A percentile compares a stretch with the other conserved stretches of the same genome.
These are phyloP conservation scores for Taphrina sp. DNA, from an alignment of 1,139 yeast genomes.

Conservation along the genomic window DNA sequence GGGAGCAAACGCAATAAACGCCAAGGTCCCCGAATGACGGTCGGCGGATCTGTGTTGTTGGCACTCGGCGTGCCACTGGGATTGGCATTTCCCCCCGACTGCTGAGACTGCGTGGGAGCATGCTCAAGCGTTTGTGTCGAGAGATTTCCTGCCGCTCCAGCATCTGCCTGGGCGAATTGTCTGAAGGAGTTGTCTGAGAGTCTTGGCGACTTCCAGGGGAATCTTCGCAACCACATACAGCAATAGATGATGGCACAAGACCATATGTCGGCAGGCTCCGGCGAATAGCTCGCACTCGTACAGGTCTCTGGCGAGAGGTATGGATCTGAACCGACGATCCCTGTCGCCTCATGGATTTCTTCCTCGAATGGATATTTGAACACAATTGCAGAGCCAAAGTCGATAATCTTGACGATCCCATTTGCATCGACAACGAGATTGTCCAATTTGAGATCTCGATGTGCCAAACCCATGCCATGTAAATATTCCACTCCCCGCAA, in stretches of 20 bases:
- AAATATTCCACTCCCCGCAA: constrained; percentile 78
- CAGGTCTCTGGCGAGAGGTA: constrained; percentile 96
- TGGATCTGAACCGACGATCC: constrained; percentile 97
- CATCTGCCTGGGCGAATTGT: constrained; percentile 53
- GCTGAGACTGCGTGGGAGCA: constrained; percentile 9
- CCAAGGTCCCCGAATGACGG: constrained; percentile 67
- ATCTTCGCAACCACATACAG: constrained; percentile 89
- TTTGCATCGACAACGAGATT: constrained; percentile 85
- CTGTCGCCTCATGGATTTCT: constrained; percentile 75
- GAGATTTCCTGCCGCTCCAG: constrained; percentile 15
- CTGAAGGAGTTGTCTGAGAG: constrained; percentile 82
- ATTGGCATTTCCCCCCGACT: not conserved
- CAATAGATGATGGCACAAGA: constrained; percentile 92
- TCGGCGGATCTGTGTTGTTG: constrained; percentile 17
- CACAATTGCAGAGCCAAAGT: constrained; percentile 94
- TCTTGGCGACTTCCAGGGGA: constrained; percentile 96
- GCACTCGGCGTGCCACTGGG: constrained; percentile 19
- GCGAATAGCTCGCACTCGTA: constrained; percentile 69
- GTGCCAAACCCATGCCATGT: constrained; percentile 87
- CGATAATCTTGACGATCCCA: constrained; percentile 88
- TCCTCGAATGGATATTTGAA: constrained; percentile 88
- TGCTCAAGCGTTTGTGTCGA: constrained; percentile 4
- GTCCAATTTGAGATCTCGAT: constrained; percentile 90
- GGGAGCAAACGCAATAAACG: constrained; percentile 83
- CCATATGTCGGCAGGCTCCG: constrained; percentile 94